Evolutionary conservation across 1,284 basidiomycete genomes (phyloP), one percentile per base, ranked within the genome.

Genomic region (Exsudoporus floridanus): DNA sequence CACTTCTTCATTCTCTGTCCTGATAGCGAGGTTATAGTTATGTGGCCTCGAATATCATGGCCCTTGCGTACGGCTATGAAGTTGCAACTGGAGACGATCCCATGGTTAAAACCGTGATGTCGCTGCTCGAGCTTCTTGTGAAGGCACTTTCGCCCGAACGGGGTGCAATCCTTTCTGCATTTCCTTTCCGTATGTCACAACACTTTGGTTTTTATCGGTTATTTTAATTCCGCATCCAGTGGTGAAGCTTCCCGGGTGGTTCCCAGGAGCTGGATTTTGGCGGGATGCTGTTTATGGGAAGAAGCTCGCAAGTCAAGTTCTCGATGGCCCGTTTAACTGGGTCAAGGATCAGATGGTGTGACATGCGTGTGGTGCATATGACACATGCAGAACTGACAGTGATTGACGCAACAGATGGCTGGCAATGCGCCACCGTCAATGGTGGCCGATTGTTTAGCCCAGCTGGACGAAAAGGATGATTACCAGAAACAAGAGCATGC

Each of bases 191-290:
- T 65, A 51, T 8, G 65, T 65, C 33, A 5, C 39, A 16, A 18
- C 0, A 8, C 10, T 10, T 14, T 30, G 21, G 10, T 21, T 25
- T 21, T 2, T 35, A 5, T 28, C 9, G 5, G 9, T 31, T 9
- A 16, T 33, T 37, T 57, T 18, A 50, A 19, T 39, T 16, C 13
- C 0, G 9, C 9, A 13, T 23, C 36, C 50, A 78, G 77, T 79
- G 31, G 64, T 68, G 31, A 72, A 65, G 41, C 40, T 78, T 2
- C 77, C 77, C 0, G 52, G 54, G 1, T 78, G 77, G 76, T 66
- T 78, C 28, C 75, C 76, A 6, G 71, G 73, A 10, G 68, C 71
- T 16, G 61, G 52, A 1, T 74, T 77, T 57, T 71, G 76, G 56
- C 60, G 63, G 5, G 43, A 62, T 4, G 72, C 70, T 34, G 31